Evolutionary conservation across 768 basidiomycete genomes (phyloP).

Genomic region (Mycena metata): DNA sequence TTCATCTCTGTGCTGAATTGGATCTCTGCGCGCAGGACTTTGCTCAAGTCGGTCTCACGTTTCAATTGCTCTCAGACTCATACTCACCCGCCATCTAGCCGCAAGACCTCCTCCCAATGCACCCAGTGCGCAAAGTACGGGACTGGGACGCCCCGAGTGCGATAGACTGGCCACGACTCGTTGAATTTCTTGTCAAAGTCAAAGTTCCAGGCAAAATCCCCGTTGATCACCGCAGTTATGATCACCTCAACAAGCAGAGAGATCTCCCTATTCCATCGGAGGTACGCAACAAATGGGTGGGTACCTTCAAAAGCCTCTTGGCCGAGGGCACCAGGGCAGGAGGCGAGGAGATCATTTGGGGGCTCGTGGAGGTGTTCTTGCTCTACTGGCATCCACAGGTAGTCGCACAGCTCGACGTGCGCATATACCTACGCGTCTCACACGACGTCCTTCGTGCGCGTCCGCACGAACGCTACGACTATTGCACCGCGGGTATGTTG

Average conservation of each 20-base stretch:
- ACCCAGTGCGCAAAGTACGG: conserved; percentile 82
- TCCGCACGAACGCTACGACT: conserved; percentile 84
- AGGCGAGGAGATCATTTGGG: conserved; percentile 76
- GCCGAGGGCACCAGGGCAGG: conserved; percentile 54
- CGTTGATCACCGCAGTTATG: conserved; percentile 82
- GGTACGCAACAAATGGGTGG: conserved; percentile 62
- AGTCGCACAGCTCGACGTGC: conserved; percentile 79
- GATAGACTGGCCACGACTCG: conserved; percentile 86
- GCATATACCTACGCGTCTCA: conserved; percentile 88
- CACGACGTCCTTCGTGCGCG: conserved; percentile 79
- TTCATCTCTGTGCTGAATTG: conserved; percentile 26
- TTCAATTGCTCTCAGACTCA: conserved; percentile 1
- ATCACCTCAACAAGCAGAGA: conserved; percentile 90
- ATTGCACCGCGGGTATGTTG: conserved; percentile 87
- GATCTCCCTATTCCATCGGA: conserved; percentile 69
- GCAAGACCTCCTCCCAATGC: conserved; percentile 80
- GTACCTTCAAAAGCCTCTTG: conserved; percentile 64
- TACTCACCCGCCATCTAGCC: conserved; percentile 60
- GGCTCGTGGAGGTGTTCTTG: conserved; percentile 93
- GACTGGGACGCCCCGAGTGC: conserved; percentile 97
- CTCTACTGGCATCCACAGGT: conserved; percentile 91
- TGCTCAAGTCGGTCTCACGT: conserved; percentile 74
- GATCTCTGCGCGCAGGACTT: conserved; percentile 74
- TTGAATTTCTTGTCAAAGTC: conserved; percentile 71
- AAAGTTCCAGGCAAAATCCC: conserved; percentile 79